Conservation (phyloP, 176 grass and related monocot genomes). For the Juncus effusus region DNA sequence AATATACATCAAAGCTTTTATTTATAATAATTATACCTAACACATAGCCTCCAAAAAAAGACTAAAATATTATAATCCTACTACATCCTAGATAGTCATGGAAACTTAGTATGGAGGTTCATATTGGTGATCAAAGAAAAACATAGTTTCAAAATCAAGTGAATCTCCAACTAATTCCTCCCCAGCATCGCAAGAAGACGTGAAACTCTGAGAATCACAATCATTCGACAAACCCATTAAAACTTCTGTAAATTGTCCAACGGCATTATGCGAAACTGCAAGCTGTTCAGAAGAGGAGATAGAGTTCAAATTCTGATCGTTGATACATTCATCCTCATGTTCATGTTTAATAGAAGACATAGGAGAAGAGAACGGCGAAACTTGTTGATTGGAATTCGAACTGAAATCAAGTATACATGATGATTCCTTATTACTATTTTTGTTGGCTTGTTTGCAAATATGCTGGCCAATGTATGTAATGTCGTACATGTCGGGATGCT, state of each 20-base stretch:
- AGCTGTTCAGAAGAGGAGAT: constrained; percentile 1
- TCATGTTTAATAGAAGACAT: constrained; percentile 10
- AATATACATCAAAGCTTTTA: no score
- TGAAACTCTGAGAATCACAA: no score
- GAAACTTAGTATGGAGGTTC: background rate
- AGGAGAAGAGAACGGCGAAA: constrained; percentile 6
- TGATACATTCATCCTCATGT: constrained; percentile 23
- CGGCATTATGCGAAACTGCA: no score
- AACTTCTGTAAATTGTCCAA: no score
- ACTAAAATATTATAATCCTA: background rate
- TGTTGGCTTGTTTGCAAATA: constrained; percentile 31
- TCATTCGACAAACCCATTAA: no score
- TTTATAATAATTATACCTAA: no score
- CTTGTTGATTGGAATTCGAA: background rate
- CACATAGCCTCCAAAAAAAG: no score
- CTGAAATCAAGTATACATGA: constrained; percentile 15
- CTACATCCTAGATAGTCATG: background rate
- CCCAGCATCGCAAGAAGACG: background rate
- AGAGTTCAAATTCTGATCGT: constrained; percentile 6
- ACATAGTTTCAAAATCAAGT: background rate
- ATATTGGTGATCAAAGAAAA: constrained; percentile 1
- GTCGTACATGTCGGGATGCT: constrained; percentile 17
- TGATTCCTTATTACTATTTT: background rate
- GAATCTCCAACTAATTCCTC: background rate
- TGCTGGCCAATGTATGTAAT: constrained; percentile 45